These are phyloP conservation scores for Globisporangium uncinulatum DNA, from an alignment of 352 stramenopile species.

Conservation along the genomic window DNA sequence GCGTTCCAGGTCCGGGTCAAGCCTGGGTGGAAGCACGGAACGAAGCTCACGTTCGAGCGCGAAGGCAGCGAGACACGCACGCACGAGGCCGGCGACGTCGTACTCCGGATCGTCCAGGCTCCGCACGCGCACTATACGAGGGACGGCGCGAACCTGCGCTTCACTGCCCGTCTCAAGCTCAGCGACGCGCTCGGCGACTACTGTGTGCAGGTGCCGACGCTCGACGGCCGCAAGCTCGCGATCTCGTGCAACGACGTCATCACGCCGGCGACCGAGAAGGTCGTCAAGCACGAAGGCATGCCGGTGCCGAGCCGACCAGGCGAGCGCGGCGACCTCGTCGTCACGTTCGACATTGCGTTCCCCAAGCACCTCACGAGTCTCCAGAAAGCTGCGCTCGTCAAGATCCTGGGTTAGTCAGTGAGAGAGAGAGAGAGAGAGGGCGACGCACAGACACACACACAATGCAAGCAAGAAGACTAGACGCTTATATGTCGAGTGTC, in stretches of 20 bases:
- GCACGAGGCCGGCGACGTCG: conserved; percentile 91
- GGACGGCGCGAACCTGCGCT: conserved; percentile 91
- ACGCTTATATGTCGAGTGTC: neutral
- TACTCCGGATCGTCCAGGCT: conserved; percentile 90
- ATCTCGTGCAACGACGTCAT: conserved; percentile 93
- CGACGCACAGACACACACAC: neutral
- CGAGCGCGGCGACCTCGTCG: conserved; percentile 89
- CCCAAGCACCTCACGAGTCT: conserved; percentile 89
- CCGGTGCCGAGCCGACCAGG: conserved; percentile 59
- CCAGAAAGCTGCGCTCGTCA: conserved; percentile 87
- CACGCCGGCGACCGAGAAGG: conserved; percentile 84
- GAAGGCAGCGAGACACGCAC: conserved; percentile 89
- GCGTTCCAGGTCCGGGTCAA: conserved; percentile 89
- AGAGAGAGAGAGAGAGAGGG: too few species aligned
- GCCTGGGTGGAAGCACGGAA: conserved; percentile 92
- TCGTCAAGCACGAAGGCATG: conserved; percentile 95
- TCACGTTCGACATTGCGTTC: conserved; percentile 96
- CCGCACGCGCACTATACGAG: conserved; percentile 85
- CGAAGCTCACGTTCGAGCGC: conserved; percentile 94
- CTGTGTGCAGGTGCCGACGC: conserved; percentile 90
- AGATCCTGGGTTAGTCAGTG: conserved; percentile 54
- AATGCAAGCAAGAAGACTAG: neutral
- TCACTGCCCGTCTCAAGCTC: conserved; percentile 91
- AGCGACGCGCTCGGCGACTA: conserved; percentile 95
- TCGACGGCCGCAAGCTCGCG: conserved; percentile 92